Evolutionary conservation across 495 filamentous ascomycete species (phyloP), one percentile per base, ranked within the genome.

Genomic region (Penicillium lagena): DNA sequence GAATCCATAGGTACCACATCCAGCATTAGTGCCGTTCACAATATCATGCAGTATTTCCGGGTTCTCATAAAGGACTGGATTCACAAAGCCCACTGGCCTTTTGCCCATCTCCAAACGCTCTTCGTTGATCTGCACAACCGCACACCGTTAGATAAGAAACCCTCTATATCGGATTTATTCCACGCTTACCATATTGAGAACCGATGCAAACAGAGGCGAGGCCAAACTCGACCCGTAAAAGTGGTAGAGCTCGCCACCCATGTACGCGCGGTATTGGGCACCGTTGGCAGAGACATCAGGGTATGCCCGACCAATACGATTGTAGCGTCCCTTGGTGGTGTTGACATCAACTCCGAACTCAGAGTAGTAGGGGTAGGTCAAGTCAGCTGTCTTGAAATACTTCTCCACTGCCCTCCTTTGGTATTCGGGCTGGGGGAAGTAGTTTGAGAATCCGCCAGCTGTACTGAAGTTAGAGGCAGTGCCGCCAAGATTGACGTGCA

Each of bases 361-460:
- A 7, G 50, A 51, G 52, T 66, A 67, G 45, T 63, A 64, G 1
- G 62, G 56, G 50, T 78, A 78, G 0, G 53, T 50, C 9, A 73
- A 70, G 7, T 75, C 64, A 28, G 77, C 63, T 38, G 66, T 66
- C 12, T 46, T 46, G 42, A 84, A 64, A 57, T 73, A 83, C 43
- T 54, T 53, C 7, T 61, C 51, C 0, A 89, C 76, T 5, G 73
- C 71, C 0, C 45, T 12, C 30, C 67, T 51, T 54, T 89, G 84
- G 56, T 81, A 89, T 1, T 40, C 37, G 0, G 84, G 82, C 27
- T 73, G 60, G 5, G 65, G 56, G 62, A 81, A 89, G 61, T 85
- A 67, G 52, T 87, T 86, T 42, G 75, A 81, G 62, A 87, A 87
- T 9, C 82, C 82, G 27, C 83, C 81, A 8, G 81, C 78, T 22